Percentiles rank a stretch among this genome's conserved stretches.
Conservation (phyloP, 2,329 filamentous ascomycete genomes). For the Xylariaceae sp. region DNA sequence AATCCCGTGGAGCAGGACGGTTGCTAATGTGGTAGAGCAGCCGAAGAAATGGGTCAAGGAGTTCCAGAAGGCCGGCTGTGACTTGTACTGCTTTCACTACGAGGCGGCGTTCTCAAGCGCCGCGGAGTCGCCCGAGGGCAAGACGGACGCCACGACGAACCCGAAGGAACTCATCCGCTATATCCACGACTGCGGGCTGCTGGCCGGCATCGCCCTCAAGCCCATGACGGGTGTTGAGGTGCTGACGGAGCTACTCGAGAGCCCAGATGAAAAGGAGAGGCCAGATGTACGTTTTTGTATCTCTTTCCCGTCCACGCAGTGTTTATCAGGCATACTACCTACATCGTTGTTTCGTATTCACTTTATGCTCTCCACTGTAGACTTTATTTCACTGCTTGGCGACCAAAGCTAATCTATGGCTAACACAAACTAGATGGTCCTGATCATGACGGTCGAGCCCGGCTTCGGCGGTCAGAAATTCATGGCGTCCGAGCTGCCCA, state of each 20-base stretch:
- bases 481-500: constrained; percentile 94
- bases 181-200: constrained; percentile 86
- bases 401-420: background rate
- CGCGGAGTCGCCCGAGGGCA: constrained; percentile 76
- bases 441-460: constrained; percentile 97
- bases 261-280: constrained; percentile 71
- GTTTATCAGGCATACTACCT: too few species aligned
- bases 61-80: constrained; percentile 91
- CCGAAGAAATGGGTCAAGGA: constrained; percentile 98
- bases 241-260: constrained; percentile 87
- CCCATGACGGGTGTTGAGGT: constrained; percentile 90
- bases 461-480: constrained; percentile 99
- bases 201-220: constrained; percentile 95
- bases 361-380: too few species aligned
- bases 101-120: constrained; percentile 91
- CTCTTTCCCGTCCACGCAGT: background rate
- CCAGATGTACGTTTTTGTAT: constrained; percentile 74
- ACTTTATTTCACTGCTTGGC: too few species aligned
- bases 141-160: constrained; percentile 73
- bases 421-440: constrained; percentile 76
- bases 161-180: constrained; percentile 86
- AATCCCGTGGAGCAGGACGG: background rate
- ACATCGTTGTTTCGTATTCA: too few species aligned
- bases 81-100: constrained; percentile 99
- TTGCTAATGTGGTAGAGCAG: constrained; percentile 50